Evolutionary conservation across 2,329 filamentous ascomycete species (phyloP), one percentile per base, ranked within the genome.

Genomic region (Penicillium sp.): DNA sequence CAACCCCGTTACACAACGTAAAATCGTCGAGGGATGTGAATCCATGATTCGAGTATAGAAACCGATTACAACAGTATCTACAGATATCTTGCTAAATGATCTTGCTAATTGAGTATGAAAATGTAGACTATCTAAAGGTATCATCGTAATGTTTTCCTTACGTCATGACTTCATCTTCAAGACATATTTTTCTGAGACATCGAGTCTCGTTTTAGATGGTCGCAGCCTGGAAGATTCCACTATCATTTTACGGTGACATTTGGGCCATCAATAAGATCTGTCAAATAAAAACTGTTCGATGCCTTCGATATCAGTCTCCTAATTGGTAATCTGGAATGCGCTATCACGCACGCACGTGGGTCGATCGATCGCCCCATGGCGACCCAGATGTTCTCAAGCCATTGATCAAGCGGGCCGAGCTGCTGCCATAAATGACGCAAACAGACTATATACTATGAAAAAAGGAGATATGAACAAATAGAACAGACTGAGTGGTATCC

Each of bases 131-230:
- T 29, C 44, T 42, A 11, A 32, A 50, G 24, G 13, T 35, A 51
- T 53, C 53, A 57, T 52, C 24, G 7, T 26, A 43, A 7, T 38
- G 7, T 11, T 13, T 18, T 5, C n/a, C n/a, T 42, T 58, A 60
- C 59, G 58, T 61, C 59, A 61, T 60, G 49, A 61, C 49, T 51
- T 13, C 16, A 22, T 7, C 35, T 37, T 46, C 4, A n/a, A 22
- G 20, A 14, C 34, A 18, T 31, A 8, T 10, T 29, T 37, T 10
- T 49, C 43, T 34, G 43, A 49, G 43, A 48, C 43, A 24, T 53
- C 1, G 14, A 38, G 2, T n/a, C 20, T 14, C 1, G 18, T 44
- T 43, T 43, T 4, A 22, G 29, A 46, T 46, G 18, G 29, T 22
- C 31, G 29, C 13, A 16, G 29, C 13, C 14, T 22, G 1, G 9